Evolutionary conservation across 2,329 filamentous ascomycete species (phyloP).

Genomic region (Aspergillus floridensis): DNA sequence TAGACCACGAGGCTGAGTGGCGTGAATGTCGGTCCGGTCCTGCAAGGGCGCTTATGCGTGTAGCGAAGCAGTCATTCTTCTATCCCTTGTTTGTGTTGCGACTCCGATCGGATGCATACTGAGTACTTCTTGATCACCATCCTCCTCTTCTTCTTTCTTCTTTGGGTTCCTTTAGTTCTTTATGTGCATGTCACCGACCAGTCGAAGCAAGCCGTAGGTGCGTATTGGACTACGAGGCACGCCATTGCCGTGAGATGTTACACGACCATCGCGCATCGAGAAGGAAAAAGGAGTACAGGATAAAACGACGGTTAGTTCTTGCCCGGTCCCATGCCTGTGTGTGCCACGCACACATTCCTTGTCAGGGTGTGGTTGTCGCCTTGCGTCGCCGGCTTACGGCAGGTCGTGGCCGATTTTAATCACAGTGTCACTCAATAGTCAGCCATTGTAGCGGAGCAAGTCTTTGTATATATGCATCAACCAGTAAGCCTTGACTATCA

Average conservation of each 20-base stretch:
- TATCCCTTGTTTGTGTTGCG: slow-evolving; percentile 7
- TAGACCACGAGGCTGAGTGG: slow-evolving; percentile 11
- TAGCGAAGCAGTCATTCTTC: not conserved
- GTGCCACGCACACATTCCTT: slow-evolving; percentile 1
- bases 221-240: not conserved
- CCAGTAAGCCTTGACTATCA: not conserved
- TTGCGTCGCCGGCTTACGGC: not conserved
- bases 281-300: not conserved
- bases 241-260: not conserved
- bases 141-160: not conserved
- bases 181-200: not conserved
- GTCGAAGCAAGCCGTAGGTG: not conserved
- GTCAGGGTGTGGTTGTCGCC: not conserved
- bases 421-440: not conserved
- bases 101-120: not conserved
- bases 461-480: not conserved
- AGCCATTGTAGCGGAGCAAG: not conserved
- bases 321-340: not conserved
- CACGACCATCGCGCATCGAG: not conserved
- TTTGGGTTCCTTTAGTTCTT: too few relatives aligned
- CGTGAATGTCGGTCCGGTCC: slow-evolving; percentile 9
- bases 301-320: not conserved
- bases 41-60: slow-evolving; percentile 6
- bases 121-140: not conserved
- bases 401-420: not conserved